Conservation (phyloP, 1,139 yeast genomes). For the Suhomyces terraborum region DNA sequence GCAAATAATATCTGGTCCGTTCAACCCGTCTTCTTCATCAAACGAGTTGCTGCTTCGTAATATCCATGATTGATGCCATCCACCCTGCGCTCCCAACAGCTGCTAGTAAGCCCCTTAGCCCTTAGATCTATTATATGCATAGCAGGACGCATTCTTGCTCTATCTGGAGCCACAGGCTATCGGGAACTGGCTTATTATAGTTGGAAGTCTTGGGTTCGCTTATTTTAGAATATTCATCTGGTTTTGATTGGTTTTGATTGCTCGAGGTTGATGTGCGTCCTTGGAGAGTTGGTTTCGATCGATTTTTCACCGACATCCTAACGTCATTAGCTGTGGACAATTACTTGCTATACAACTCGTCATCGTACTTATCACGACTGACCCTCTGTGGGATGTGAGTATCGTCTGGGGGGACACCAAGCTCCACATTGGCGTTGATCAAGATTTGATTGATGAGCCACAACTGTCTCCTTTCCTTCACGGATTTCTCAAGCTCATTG, state of each 20-base stretch:
- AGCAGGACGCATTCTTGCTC: neutral
- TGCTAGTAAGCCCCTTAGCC: neutral
- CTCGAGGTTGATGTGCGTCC: too few species aligned
- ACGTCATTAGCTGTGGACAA: too few species aligned
- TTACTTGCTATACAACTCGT: slow-evolving; percentile 16
- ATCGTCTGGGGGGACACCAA: slow-evolving; percentile 38
- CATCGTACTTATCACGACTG: slow-evolving; percentile 35
- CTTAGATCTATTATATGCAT: neutral
- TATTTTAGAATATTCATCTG: too few species aligned
- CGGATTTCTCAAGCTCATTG: slow-evolving; percentile 38
- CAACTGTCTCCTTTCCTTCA: slow-evolving; percentile 41
- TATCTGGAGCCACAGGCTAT: too few species aligned
- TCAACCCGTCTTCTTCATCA: neutral
- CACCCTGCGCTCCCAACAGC: neutral
- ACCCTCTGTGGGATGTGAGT: slow-evolving; percentile 25
- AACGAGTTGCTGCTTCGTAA: slow-evolving; percentile 1
- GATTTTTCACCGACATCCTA: too few species aligned
- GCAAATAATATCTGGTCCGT: neutral
- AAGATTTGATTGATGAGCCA: slow-evolving; percentile 63
- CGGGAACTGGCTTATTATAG: too few species aligned
- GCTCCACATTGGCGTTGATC: slow-evolving; percentile 50
- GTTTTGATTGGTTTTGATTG: too few species aligned
- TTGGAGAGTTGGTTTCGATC: too few species aligned
- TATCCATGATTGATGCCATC: neutral
- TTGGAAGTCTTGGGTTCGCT: too few species aligned